Evolutionary conservation across 768 basidiomycete genomes (phyloP).

Genomic region (Lentinula boryana): DNA sequence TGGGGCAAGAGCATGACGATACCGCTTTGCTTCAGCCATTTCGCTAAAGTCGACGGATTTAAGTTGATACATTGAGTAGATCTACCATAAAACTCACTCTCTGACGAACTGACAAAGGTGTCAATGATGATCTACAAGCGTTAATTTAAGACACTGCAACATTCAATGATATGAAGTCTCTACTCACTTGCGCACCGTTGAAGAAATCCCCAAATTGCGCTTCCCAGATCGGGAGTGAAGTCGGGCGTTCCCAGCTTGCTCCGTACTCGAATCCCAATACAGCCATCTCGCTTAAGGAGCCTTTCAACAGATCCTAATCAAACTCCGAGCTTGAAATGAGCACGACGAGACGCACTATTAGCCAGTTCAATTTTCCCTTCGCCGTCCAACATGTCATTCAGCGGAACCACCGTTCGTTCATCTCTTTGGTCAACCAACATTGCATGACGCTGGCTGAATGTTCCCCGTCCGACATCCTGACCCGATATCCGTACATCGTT

Average conservation of each 20-base stretch:
- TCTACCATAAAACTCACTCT: conserved; percentile 53
- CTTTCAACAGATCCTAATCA: conserved; percentile 27
- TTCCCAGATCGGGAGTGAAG: conserved; percentile 85
- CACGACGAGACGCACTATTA: conserved; percentile 52
- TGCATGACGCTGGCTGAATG: conserved; percentile 85
- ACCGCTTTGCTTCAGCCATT: conserved; percentile 91
- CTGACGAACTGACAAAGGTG: conserved; percentile 78
- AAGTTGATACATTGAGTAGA: background rate
- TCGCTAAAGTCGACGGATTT: conserved; percentile 43
- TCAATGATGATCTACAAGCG: conserved; percentile 70
- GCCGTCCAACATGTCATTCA: conserved; percentile 63
- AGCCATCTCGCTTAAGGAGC: conserved; percentile 85
- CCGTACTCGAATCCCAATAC: conserved; percentile 94
- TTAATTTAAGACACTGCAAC: background rate
- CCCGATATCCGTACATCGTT: conserved; percentile 86
- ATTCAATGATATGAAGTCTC: background rate
- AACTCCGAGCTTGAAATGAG: background rate
- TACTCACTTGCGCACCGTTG: conserved; percentile 71
- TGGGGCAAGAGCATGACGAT: conserved; percentile 84
- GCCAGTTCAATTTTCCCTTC: conserved; percentile 76
- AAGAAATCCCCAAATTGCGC: conserved; percentile 95
- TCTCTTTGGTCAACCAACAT: conserved; percentile 89
- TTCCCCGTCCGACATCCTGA: conserved; percentile 89
- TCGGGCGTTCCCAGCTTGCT: conserved; percentile 81
- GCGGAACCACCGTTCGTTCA: conserved; percentile 72